Evolutionary conservation across 352 stramenopile species (phyloP).

Genomic region (Phytophthora uliginosa): DNA sequence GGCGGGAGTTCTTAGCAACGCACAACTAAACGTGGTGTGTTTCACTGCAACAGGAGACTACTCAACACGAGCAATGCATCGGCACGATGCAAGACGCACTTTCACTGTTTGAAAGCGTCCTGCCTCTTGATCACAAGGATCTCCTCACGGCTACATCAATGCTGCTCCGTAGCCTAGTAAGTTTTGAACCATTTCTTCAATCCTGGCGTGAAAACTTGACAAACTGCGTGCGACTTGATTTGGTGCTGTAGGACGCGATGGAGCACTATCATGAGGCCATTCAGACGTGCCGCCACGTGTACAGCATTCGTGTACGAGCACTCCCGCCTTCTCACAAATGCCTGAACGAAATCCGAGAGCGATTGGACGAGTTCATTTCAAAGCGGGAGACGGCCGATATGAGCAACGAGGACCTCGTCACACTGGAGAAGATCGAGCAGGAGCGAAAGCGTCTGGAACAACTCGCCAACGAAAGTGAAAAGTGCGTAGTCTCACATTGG

Average conservation of each 20-base stretch:
- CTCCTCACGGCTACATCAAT: constrained; percentile 49
- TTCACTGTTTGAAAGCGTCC: constrained; percentile 43
- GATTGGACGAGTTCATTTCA: constrained; percentile 47
- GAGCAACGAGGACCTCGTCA: constrained; percentile 42
- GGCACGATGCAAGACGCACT: constrained; percentile 39
- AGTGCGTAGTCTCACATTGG: constrained; percentile 17
- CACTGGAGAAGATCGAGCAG: constrained; percentile 28
- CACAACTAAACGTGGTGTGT: neutral
- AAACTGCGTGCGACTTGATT: neutral
- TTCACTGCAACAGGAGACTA: constrained; percentile 36
- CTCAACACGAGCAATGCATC: constrained; percentile 28
- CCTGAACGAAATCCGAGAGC: constrained; percentile 30
- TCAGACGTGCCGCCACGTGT: constrained; percentile 27
- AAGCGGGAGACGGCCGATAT: constrained; percentile 51
- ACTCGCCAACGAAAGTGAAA: constrained; percentile 39
- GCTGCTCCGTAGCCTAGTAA: constrained; percentile 57
- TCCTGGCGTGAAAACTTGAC: neutral
- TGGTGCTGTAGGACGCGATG: constrained; percentile 13
- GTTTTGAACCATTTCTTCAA: neutral
- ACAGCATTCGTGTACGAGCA: constrained; percentile 17
- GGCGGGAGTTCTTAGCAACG: neutral
- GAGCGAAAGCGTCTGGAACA: constrained; percentile 30
- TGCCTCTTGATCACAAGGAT: constrained; percentile 58
- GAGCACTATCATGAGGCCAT: constrained; percentile 41
- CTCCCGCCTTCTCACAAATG: constrained; percentile 19